Evolutionary conservation across 177 flowering plant species (phyloP).

Genomic region (Vitis hybrid): DNA sequence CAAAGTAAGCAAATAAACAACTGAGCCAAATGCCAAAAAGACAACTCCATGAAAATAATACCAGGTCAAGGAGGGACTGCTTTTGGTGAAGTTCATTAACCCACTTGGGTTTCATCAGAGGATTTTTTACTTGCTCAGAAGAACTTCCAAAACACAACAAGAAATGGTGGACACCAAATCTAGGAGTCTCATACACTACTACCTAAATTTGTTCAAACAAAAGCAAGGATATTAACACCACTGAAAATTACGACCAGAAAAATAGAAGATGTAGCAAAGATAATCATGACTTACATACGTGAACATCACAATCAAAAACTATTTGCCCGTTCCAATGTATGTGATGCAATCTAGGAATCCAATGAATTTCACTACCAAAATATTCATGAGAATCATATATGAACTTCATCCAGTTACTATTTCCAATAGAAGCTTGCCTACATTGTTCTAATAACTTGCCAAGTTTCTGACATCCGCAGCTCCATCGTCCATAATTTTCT

Average conservation of each 20-base stretch:
- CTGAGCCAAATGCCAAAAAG: background rate
- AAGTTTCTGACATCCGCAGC: slow-evolving; percentile 41
- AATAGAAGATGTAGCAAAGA: slow-evolving; percentile 16
- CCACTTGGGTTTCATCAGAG: slow-evolving; percentile 77
- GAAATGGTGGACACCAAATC: slow-evolving; percentile 73
- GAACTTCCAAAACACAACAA: slow-evolving; percentile 36
- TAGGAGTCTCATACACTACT: slow-evolving; percentile 75
- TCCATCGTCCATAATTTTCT: slow-evolving; percentile 15
- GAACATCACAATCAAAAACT: slow-evolving; percentile 54
- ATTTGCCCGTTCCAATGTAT: slow-evolving; percentile 53
- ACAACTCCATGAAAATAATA: slow-evolving; percentile 23
- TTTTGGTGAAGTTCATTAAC: slow-evolving; percentile 54
- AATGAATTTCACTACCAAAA: slow-evolving; percentile 17
- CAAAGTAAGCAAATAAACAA: slow-evolving; percentile 6
- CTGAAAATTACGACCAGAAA: background rate
- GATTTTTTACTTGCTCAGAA: slow-evolving; percentile 27
- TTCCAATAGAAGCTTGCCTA: slow-evolving; percentile 25
- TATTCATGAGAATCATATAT: slow-evolving; percentile 23
- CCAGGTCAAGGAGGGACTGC: slow-evolving; percentile 60
- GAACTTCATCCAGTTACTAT: slow-evolving; percentile 54
- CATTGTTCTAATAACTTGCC: slow-evolving; percentile 29
- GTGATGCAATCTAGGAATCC: slow-evolving; percentile 76
- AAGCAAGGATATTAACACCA: slow-evolving; percentile 3
- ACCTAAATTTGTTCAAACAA: slow-evolving; percentile 47
- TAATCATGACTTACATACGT: slow-evolving; percentile 84